Percentiles rank a stretch among this genome's conserved stretches.
Conservation (phyloP, 2,329 filamentous ascomycete genomes). For the Corynespora cassiicola region DNA sequence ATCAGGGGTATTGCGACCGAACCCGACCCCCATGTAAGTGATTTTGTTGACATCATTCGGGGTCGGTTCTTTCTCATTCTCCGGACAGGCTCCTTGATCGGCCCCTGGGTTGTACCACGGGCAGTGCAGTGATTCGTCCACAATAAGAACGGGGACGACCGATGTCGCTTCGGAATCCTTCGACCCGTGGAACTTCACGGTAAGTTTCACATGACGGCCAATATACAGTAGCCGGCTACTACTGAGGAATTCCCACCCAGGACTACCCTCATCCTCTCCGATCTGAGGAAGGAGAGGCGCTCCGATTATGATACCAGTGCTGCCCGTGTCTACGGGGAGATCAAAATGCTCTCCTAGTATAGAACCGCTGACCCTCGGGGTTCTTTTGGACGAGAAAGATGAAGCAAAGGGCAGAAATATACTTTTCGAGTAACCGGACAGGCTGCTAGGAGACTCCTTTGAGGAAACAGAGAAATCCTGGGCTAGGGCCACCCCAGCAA, state of each 20-base stretch:
- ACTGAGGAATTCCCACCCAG: slow-evolving; percentile 8
- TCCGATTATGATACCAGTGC: slow-evolving; percentile 13
- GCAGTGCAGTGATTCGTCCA: slow-evolving; percentile 10
- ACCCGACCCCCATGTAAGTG: slow-evolving; percentile 17
- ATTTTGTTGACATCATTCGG: slow-evolving; percentile 1
- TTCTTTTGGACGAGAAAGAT: slow-evolving; percentile 3
- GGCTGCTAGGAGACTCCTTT: slow-evolving; percentile 3
- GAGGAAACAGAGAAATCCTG: too few species aligned
- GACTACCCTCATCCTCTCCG: slow-evolving; percentile 1
- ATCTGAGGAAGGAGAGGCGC: slow-evolving; percentile 6
- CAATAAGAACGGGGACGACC: slow-evolving; percentile 12
- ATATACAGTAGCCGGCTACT: slow-evolving; percentile 9
- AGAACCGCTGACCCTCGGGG: slow-evolving; percentile 7
- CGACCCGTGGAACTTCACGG: slow-evolving; percentile 12
- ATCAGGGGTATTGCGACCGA: slow-evolving; percentile 7
- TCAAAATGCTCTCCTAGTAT: slow-evolving; percentile 9
- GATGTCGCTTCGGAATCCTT: slow-evolving; percentile 2
- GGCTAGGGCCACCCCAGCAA: too few species aligned
- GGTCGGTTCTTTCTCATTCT: slow-evolving; percentile 1
- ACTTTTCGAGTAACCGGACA: slow-evolving; percentile 7
- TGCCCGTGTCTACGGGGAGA: slow-evolving; percentile 17
- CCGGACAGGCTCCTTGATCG: slow-evolving; percentile 7
- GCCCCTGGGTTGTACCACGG: slow-evolving; percentile 9
- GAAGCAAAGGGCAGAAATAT: slow-evolving; percentile 14
- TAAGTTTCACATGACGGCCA: slow-evolving; percentile 10